Percentiles rank a stretch among this genome's conserved stretches.
phyloP scores from a whole-genome alignment of 371 early-diverging fungal species.

The Haplosporangium sp. region DNA sequence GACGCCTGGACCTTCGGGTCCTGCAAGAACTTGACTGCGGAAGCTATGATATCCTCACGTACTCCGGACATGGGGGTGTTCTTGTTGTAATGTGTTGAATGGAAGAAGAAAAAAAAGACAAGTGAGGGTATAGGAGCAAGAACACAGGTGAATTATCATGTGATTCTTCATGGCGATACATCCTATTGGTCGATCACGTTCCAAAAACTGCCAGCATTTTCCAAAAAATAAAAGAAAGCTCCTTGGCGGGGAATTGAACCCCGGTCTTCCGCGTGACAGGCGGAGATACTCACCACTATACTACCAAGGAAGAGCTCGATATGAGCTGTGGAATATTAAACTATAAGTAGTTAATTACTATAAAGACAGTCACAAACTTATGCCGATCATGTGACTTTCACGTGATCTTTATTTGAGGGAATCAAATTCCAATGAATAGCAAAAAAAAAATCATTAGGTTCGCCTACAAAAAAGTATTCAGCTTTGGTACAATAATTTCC shows the following conservation, averaged over 20 bases:
- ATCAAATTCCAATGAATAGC: too few species aligned
- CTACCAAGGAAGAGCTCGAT: constrained; percentile 11
- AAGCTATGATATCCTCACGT: constrained; percentile 84
- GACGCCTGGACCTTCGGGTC: constrained; percentile 93
- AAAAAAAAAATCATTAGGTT: too few species aligned
- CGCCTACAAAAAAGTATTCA: too few species aligned
- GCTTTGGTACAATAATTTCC: neutral
- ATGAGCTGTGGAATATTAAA: neutral
- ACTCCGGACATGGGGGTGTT: constrained; percentile 41
- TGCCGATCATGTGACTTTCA: too few species aligned
- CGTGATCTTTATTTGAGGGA: too few species aligned
- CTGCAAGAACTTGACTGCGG: constrained; percentile 89
- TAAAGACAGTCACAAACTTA: neutral
- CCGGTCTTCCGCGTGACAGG: constrained; percentile 26
- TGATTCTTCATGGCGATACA: too few species aligned
- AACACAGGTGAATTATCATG: neutral
- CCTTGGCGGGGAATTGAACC: constrained; percentile 14
- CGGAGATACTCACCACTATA: constrained; percentile 28
- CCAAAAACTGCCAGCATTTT: neutral
- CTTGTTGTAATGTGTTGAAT: neutral
- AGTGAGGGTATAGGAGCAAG: neutral
- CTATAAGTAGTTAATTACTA: neutral
- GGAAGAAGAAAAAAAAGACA: neutral
- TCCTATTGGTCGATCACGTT: neutral
- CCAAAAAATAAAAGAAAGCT: neutral